Evolutionary conservation across 2,329 filamentous ascomycete species (phyloP).

Genomic region (Dryadomyces quercus-mongolicae): DNA sequence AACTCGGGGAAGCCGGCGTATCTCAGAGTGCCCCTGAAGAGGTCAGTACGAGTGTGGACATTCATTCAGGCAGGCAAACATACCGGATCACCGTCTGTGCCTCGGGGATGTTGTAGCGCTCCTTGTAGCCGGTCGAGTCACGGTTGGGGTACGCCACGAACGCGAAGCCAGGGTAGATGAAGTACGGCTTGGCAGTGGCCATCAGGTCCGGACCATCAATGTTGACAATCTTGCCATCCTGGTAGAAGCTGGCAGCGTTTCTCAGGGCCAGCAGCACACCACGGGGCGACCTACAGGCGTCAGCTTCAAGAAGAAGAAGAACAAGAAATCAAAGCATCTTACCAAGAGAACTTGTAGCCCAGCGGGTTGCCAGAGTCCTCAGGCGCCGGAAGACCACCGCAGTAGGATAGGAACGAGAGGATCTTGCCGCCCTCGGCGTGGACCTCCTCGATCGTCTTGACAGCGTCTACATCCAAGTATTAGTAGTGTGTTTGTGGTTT

Average conservation of each 20-base stretch:
- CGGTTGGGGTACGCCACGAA: slow-evolving; percentile 94
- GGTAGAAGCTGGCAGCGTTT: slow-evolving; percentile 74
- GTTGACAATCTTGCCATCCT: slow-evolving; percentile 64
- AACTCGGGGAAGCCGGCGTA: slow-evolving; percentile 89
- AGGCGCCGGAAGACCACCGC: slow-evolving; percentile 61
- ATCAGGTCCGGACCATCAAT: slow-evolving; percentile 62
- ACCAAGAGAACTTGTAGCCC: slow-evolving; percentile 81
- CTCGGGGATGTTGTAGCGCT: slow-evolving; percentile 87
- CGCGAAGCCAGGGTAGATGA: slow-evolving; percentile 73
- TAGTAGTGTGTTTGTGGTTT: no score
- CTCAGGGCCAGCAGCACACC: slow-evolving; percentile 79
- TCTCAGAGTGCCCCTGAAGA: slow-evolving; percentile 52
- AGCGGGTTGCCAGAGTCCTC: slow-evolving; percentile 79
- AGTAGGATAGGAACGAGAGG: slow-evolving; percentile 69
- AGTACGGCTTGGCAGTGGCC: slow-evolving; percentile 78
- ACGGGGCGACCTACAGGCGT: slow-evolving; percentile 41
- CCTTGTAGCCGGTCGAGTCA: slow-evolving; percentile 75
- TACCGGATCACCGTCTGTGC: slow-evolving; percentile 68
- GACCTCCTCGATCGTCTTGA: slow-evolving; percentile 82
- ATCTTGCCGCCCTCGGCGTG: slow-evolving; percentile 82
- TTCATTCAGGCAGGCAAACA: neutral
- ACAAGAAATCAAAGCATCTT: neutral
- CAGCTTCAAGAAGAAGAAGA: neutral
- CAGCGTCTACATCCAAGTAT: slow-evolving; percentile 53
- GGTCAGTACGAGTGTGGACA: neutral